These are phyloP conservation scores for Domatiomyces catenatus DNA, from an alignment of 2,329 filamentous ascomycete genomes.

Conservation along the genomic window DNA sequence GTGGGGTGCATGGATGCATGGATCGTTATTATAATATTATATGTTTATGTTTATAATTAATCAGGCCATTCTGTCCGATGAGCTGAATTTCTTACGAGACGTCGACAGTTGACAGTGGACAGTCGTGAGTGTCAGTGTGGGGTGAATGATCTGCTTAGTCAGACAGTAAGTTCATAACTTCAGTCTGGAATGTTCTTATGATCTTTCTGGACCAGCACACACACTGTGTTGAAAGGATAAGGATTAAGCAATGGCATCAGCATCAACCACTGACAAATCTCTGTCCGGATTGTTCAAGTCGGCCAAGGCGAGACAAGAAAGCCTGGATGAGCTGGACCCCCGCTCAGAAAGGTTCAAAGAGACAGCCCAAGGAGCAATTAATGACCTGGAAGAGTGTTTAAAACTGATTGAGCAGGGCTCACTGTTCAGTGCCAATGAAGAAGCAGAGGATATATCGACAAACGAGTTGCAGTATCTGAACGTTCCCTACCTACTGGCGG, in stretches of 20 bases:
- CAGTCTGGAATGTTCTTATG: too few relatives aligned
- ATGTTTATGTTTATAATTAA: too few relatives aligned
- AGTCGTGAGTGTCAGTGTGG: too few relatives aligned
- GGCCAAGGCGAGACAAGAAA: slow-evolving; percentile 11
- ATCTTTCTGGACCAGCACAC: too few relatives aligned
- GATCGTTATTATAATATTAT: too few relatives aligned
- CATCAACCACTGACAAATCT: slow-evolving; percentile 4
- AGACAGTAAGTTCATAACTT: too few relatives aligned
- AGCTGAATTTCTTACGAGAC: too few relatives aligned
- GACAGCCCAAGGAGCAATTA: slow-evolving; percentile 9
- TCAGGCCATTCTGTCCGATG: too few relatives aligned
- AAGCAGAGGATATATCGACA: slow-evolving; percentile 71
- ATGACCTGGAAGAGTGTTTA: slow-evolving; percentile 45
- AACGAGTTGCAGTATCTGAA: slow-evolving; percentile 72
- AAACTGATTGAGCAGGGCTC: slow-evolving; percentile 54
- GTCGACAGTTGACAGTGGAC: too few relatives aligned
- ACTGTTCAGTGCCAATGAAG: slow-evolving; percentile 83
- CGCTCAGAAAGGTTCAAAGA: slow-evolving; percentile 9
- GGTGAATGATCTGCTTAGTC: too few relatives aligned
- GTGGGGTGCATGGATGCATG: too few relatives aligned
- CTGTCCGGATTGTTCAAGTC: slow-evolving; percentile 10
- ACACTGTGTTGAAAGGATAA: background rate
- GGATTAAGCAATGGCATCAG: background rate
- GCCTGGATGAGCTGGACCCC: slow-evolving; percentile 13
- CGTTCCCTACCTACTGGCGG: slow-evolving; percentile 62